These are phyloP conservation scores for Puccinellia tenuiflora DNA, from an alignment of 176 grass and related monocot genomes.

Conservation along the genomic window DNA sequence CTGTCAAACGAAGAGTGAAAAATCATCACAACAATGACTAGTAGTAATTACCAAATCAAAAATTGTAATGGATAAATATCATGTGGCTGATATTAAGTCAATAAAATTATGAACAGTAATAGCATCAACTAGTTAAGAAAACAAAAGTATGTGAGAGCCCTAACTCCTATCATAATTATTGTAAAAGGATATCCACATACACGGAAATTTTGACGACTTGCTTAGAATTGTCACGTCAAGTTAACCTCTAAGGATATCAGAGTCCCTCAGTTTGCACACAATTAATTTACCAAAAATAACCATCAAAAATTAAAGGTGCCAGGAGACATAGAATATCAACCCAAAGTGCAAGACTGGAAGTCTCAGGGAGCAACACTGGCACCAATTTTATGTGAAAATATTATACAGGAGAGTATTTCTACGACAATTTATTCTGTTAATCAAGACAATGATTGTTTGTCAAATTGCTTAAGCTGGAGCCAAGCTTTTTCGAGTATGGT, in stretches of 20 bases:
- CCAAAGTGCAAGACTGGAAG: not conserved
- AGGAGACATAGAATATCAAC: not conserved
- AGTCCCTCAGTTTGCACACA: not conserved
- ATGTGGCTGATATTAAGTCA: not conserved
- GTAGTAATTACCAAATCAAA: not conserved
- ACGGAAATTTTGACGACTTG: not conserved
- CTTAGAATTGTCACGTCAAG: not conserved
- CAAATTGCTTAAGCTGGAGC: not conserved
- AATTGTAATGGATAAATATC: not conserved
- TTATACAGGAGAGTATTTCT: not conserved
- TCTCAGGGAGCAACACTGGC: not conserved
- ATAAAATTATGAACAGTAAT: not conserved
- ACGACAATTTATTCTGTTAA: not conserved
- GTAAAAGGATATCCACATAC: not conserved
- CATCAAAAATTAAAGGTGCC: not conserved
- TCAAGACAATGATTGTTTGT: not conserved
- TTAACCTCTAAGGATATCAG: no score
- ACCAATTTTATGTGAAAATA: not conserved
- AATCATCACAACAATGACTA: not conserved
- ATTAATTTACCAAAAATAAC: not conserved
- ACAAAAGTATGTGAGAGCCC: not conserved
- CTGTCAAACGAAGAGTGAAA: constrained; percentile 9
- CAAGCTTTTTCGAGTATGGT: not conserved
- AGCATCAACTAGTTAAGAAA: not conserved
- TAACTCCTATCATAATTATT: not conserved